Evolutionary conservation across 169 alveolate species (phyloP).

Genomic region (Babesia microti): DNA sequence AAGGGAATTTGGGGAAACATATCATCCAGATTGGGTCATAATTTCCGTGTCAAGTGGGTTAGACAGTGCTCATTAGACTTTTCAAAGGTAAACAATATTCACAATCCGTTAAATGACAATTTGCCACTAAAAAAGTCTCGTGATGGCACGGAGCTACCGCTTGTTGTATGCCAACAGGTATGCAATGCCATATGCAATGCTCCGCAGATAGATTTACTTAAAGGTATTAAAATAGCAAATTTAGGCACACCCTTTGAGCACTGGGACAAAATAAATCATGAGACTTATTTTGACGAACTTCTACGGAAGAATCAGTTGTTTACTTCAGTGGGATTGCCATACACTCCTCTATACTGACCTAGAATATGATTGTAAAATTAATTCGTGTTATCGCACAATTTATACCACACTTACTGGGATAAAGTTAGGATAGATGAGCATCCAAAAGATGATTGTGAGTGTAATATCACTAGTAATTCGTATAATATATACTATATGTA

Average conservation of each 20-base stretch:
- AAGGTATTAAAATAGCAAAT: conserved; percentile 6
- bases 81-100: conserved; percentile 48
- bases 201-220: conserved; percentile 19
- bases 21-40: conserved; percentile 51
- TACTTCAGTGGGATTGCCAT: conserved; percentile 14
- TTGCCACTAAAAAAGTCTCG: conserved; percentile 62
- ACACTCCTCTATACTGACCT: conserved; percentile 4
- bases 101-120: conserved; percentile 63
- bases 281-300: conserved; percentile 22
- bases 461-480: too few relatives aligned
- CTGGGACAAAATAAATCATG: conserved; percentile 25
- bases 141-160: conserved; percentile 69
- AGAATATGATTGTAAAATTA: not conserved
- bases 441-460: too few relatives aligned
- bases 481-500: too few relatives aligned
- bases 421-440: not conserved
- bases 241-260: conserved; percentile 17
- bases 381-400: not conserved
- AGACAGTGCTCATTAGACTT: conserved; percentile 60
- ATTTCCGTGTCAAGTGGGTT: conserved; percentile 71
- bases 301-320: conserved; percentile 5
- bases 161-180: conserved; percentile 45
- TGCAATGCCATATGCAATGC: conserved; percentile 38
- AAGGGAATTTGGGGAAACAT: conserved; percentile 65
- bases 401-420: not conserved